Evolutionary conservation across 805 yeast genomes (phyloP).

Genomic region (Ogataea dorogensis): DNA sequence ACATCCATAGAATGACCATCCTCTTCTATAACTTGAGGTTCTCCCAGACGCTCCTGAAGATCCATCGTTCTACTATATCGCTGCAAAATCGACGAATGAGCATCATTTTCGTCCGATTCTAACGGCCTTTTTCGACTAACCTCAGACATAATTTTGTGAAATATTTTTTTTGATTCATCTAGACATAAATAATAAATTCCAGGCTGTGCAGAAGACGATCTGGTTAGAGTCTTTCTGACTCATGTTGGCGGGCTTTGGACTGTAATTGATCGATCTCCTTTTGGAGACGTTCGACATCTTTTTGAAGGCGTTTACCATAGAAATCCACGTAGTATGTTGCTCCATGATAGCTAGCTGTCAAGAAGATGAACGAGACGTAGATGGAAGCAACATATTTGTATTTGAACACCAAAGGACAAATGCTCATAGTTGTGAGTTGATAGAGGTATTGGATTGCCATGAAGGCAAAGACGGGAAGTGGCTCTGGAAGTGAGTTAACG

Average conservation of each 20-base stretch:
- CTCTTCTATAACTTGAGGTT: constrained; percentile 16
- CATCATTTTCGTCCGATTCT: constrained; percentile 4
- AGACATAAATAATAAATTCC: constrained; percentile 1
- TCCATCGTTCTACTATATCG: constrained; percentile 48
- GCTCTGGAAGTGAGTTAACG: constrained; percentile 80
- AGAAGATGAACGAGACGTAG: constrained; percentile 71
- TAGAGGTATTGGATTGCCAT: constrained; percentile 83
- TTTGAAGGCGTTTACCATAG: constrained; percentile 86
- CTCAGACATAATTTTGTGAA: constrained; percentile 3
- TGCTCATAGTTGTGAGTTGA: constrained; percentile 81
- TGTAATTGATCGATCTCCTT: constrained; percentile 69
- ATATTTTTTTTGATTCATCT: constrained; percentile 2
- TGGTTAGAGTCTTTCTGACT: background rate
- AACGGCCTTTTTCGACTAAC: constrained; percentile 7
- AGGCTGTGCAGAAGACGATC: constrained; percentile 4
- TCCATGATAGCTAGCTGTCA: constrained; percentile 84
- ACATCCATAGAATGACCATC: constrained; percentile 28
- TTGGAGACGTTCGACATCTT: constrained; percentile 72
- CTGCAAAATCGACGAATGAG: constrained; percentile 48
- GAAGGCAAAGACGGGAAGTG: constrained; percentile 84
- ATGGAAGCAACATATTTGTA: constrained; percentile 63
- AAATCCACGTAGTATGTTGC: constrained; percentile 92
- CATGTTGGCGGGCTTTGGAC: constrained; percentile 19
- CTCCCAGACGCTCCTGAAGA: constrained; percentile 22
- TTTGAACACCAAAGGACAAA: constrained; percentile 86